These are phyloP conservation scores for Citrus unshiu DNA, from an alignment of 345 rosid species.

Conservation along the genomic window DNA sequence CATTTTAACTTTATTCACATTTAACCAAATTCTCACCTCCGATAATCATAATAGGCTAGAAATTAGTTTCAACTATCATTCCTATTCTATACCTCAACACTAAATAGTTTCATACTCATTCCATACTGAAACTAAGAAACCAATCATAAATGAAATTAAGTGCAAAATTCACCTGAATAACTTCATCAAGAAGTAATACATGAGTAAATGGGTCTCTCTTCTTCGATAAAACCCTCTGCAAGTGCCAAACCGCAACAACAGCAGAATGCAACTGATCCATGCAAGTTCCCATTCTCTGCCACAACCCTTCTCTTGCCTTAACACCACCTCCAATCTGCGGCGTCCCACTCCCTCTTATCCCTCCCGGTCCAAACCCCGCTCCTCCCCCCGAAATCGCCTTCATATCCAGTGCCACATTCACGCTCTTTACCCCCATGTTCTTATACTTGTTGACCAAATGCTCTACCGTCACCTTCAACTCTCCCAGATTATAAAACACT, in stretches of 20 bases:
- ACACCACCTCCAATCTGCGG: slow-evolving; percentile 93
- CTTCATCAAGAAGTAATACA: slow-evolving; percentile 87
- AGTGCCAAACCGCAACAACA: slow-evolving; percentile 90
- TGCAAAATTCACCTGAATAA: slow-evolving; percentile 60
- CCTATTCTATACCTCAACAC: neutral
- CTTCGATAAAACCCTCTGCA: slow-evolving; percentile 94
- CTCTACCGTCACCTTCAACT: slow-evolving; percentile 72
- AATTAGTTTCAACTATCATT: neutral
- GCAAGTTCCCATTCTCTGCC: slow-evolving; percentile 90
- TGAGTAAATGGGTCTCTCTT: slow-evolving; percentile 97
- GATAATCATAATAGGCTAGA: neutral
- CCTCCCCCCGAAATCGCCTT: slow-evolving; percentile 62
- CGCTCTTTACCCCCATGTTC: slow-evolving; percentile 75
- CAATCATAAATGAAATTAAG: neutral
- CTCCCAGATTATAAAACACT: slow-evolving; percentile 94
- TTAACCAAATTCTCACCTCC: neutral
- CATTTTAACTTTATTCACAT: neutral
- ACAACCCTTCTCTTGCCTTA: slow-evolving; percentile 80
- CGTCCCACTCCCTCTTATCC: slow-evolving; percentile 83
- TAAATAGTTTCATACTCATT: neutral
- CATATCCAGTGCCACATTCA: slow-evolving; percentile 81
- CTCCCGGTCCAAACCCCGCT: slow-evolving; percentile 80
- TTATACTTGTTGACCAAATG: slow-evolving; percentile 76
- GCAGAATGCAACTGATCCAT: slow-evolving; percentile 84
- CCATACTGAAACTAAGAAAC: neutral